phyloP scores from a whole-genome alignment of 2,329 filamentous ascomycete species.

The Xylariaceae sp. region DNA sequence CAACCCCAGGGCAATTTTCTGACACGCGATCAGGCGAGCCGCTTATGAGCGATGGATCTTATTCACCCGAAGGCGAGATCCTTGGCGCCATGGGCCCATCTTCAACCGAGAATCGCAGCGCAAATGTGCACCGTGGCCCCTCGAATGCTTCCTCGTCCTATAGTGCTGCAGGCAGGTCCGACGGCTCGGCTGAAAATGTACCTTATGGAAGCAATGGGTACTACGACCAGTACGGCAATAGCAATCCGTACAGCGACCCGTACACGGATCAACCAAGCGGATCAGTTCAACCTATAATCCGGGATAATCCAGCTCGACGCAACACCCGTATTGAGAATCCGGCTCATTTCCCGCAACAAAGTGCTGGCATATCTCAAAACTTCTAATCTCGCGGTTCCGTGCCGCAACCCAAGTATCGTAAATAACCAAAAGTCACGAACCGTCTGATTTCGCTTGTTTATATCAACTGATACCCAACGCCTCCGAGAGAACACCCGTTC shows the following conservation, averaged over 20 bases:
- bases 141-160: constrained; percentile 97
- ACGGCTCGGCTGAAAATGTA: constrained; percentile 57
- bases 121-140: constrained; percentile 79
- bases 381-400: constrained; percentile 55
- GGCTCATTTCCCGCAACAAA: constrained; percentile 85
- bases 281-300: constrained; percentile 73
- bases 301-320: constrained; percentile 85
- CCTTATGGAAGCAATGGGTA: constrained; percentile 50
- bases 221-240: constrained; percentile 59
- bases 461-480: not conserved
- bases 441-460: not conserved
- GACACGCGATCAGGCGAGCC: constrained; percentile 70
- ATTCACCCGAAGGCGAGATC: constrained; percentile 73
- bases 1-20: constrained; percentile 62
- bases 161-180: constrained; percentile 75
- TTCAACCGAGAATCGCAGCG: constrained; percentile 60
- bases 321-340: constrained; percentile 95
- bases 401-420: not conserved
- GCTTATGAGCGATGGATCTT: constrained; percentile 51
- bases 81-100: constrained; percentile 78
- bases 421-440: not conserved
- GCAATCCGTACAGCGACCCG: constrained; percentile 58
- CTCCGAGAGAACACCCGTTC: not conserved
- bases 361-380: constrained; percentile 93
- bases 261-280: constrained; percentile 48